phyloP scores from a whole-genome alignment of 2,329 filamentous ascomycete genomes.

The Parastagonospora avenae region DNA sequence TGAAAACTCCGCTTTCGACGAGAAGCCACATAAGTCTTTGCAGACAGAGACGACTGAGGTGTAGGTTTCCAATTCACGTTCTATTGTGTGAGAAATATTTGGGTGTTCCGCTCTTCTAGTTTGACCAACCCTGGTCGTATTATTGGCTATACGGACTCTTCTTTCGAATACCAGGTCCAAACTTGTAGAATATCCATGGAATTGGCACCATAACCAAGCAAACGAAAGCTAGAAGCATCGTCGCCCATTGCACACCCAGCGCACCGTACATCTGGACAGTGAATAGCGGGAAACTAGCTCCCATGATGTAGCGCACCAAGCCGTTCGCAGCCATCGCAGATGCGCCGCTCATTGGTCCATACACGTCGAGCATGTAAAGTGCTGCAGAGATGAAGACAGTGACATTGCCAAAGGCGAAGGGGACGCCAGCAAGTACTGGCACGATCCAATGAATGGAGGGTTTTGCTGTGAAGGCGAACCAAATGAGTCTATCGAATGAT shows the following conservation, averaged over 20 bases:
- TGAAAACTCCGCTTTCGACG: conserved; percentile 2
- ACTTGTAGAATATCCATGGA: conserved; percentile 29
- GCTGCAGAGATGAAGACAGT: conserved; percentile 53
- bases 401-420: conserved; percentile 47
- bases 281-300: conserved; percentile 42
- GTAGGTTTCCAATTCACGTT: background rate
- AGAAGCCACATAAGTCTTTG: conserved; percentile 2
- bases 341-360: conserved; percentile 68
- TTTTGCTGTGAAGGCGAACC: conserved; percentile 16
- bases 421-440: conserved; percentile 40
- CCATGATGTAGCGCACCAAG: conserved; percentile 49
- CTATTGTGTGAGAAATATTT: too few species aligned
- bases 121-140: background rate
- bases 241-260: conserved; percentile 46
- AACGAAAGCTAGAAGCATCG: conserved; percentile 46
- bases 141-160: conserved; percentile 20
- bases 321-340: conserved; percentile 66
- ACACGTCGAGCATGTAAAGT: conserved; percentile 54
- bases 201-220: conserved; percentile 37
- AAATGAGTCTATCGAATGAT: conserved; percentile 6
- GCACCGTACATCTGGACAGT: conserved; percentile 41
- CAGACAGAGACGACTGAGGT: conserved; percentile 2
- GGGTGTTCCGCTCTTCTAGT: too few species aligned
- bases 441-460: conserved; percentile 43
- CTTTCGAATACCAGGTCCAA: conserved; percentile 26